Evolutionary conservation across 805 yeast genomes (phyloP), one percentile per base, ranked within the genome.

Genomic region (Candida vaughaniae): DNA sequence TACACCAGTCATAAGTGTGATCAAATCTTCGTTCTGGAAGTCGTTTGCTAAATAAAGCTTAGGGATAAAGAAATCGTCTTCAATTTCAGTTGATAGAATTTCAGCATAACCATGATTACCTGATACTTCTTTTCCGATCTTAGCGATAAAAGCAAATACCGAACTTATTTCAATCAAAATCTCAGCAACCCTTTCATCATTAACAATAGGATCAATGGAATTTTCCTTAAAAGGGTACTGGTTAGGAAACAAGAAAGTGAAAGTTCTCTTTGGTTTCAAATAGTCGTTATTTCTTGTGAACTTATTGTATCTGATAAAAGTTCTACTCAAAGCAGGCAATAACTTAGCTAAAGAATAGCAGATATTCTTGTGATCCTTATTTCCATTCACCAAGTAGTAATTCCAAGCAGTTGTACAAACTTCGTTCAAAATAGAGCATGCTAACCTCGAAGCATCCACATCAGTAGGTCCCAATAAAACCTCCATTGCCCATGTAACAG

Each of bases 201-300:
- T 77, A 14, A 85, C 84, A 29, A 80, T 68, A 0, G 95, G 82
- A 52, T 88, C 95, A 46, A 85, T 75, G 0, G 90, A 78, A 20
- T 69, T 51, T 29, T 78, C 81, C 32, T 62, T 61, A 52, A 82
- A 81, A 12, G 95, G 95, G 50, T 74, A 77, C 11, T 62, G 57
- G 19, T 70, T 67, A 6, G 93, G 95, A 64, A 87, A 89, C 27
- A 86, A 60, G 18, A 68, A 71, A 0, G 87, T 80, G 52, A 81
- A 84, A 0, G 78, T 71, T 62, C 87, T 73, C 59, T 75, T 80
- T 23, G 80, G 75, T 41, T 70, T 71, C 58, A 76, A 75, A 36
- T 67, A 64, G 14, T 69, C 74, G 39, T 66, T 63, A 16, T 64
- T 56, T 41, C 69, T 56, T 54, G 79, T 65, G 55, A 57, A 70